phyloP scores from a whole-genome alignment of 192 early-diverging fungal species.

The Jimgerdemannia flammicorona region DNA sequence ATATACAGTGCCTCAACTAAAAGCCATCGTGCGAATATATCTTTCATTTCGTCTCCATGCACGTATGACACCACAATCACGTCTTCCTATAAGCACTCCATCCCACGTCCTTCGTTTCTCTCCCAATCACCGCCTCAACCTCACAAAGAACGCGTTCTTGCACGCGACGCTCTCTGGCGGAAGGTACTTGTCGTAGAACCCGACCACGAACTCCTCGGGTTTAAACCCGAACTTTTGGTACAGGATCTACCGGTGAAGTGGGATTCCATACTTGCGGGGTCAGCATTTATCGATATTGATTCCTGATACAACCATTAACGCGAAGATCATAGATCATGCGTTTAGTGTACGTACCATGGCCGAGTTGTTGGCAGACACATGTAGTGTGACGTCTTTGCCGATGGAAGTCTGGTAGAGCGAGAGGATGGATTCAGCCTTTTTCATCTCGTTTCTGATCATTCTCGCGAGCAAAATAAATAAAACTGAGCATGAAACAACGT shows the following conservation, averaged over 20 bases:
- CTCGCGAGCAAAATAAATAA: no score
- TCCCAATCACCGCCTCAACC: constrained; percentile 57
- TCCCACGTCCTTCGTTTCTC: no score
- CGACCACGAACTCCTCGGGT: constrained; percentile 85
- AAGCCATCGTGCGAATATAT: no score
- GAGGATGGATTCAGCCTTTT: background rate
- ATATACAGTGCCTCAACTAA: no score
- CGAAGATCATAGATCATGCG: background rate
- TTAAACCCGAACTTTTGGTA: constrained; percentile 95
- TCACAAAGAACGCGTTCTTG: constrained; percentile 87
- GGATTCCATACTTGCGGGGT: constrained; percentile 1
- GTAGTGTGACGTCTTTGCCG: constrained; percentile 83
- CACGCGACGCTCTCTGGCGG: constrained; percentile 66
- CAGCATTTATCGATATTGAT: background rate
- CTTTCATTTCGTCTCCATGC: no score
- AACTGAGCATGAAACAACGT: background rate
- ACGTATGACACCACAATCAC: no score
- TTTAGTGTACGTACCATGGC: constrained; percentile 63
- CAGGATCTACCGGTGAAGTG: constrained; percentile 49
- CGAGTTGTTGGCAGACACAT: constrained; percentile 89
- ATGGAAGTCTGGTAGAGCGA: constrained; percentile 34
- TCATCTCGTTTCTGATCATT: background rate
- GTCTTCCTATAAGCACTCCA: no score
- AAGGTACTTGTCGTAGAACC: constrained; percentile 90
- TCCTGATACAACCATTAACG: no score